Evolutionary conservation across 2,329 filamentous ascomycete species (phyloP), one percentile per base, ranked within the genome.

Genomic region (Fusarium multiceps): DNA sequence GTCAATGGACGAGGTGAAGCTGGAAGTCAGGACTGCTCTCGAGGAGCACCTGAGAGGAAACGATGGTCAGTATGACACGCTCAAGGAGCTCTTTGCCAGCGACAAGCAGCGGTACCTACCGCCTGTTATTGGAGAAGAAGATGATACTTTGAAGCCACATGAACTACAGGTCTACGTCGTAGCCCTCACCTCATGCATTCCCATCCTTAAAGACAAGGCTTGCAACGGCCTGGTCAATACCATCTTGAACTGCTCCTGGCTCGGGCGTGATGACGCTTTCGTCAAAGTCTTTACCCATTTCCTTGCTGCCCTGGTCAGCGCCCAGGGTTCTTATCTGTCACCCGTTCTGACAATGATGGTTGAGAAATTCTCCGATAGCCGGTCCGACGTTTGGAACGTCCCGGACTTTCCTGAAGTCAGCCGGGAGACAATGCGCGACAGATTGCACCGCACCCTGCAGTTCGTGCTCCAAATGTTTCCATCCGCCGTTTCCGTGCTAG

Each of bases 401-500:
- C 78, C 83, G 59, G 84, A 86, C 62, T 81, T 90, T 82, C 71
- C 89, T 78, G 80, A 82, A 8, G 88, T 97, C 48, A 84, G 84
- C 66, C 86, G 88, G 59, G 84, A 88, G 51, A 87, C 84, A 61
- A 90, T 95, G 76, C 89, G 92, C 71, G 83, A 88, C 55, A 87
- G 96, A 69, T 85, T 96, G 41, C 94, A 99, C 79, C 85, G 88
- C 58, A 90, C 89, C 7, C 82, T 98, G 16, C 88, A 88, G 69
- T 92, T 93, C 74, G 83, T 99, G 14, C 84, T 97, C 47, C 87
- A 89, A 72, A 88, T 97, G 61, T 92, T 97, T 59, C 94, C 96
- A 5, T 92, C 94, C 32, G 92, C 92, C 7, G 90, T 90, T 66
- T 85, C 89, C 37, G 86, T 91, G 4, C 82, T 98, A 30, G 88